phyloP scores from a whole-genome alignment of 2,329 filamentous ascomycete species.

The Phyllosticta capitalensis region DNA sequence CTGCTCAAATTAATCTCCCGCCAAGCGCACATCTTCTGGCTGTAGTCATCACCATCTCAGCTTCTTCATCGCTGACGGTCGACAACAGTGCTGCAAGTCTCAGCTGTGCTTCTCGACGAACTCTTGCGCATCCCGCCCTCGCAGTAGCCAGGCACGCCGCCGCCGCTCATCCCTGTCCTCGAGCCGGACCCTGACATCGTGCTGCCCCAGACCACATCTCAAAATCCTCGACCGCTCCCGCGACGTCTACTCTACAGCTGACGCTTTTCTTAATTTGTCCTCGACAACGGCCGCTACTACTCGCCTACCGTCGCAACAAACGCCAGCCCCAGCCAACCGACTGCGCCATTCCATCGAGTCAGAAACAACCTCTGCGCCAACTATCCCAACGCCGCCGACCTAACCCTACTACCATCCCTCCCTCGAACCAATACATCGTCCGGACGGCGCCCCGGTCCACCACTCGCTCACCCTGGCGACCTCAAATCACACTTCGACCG shows the following conservation, averaged over 20 bases:
- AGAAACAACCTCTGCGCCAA: not conserved
- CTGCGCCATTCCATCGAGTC: not conserved
- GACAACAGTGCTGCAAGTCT: not conserved
- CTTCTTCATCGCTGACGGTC: not conserved
- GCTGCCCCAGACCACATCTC: not conserved
- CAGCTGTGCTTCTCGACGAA: not conserved
- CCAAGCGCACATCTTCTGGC: not conserved
- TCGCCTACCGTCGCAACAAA: not conserved
- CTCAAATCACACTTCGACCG: conserved; percentile 26
- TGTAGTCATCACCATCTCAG: not conserved
- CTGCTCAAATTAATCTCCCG: not conserved
- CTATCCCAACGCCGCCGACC: conserved; percentile 1
- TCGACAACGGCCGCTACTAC: not conserved
- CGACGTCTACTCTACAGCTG: not conserved
- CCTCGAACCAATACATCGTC: not conserved
- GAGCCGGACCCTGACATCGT: not conserved
- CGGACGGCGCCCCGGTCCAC: not conserved
- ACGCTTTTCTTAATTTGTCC: not conserved
- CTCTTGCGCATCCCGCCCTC: not conserved
- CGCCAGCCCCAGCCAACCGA: not conserved
- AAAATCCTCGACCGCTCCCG: not conserved
- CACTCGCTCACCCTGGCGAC: conserved; percentile 29
- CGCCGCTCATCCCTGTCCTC: not conserved
- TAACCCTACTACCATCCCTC: conserved; percentile 3
- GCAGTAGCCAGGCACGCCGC: not conserved